phyloP scores from a whole-genome alignment of 495 filamentous ascomycete genomes.

The Lepraria neglecta region DNA sequence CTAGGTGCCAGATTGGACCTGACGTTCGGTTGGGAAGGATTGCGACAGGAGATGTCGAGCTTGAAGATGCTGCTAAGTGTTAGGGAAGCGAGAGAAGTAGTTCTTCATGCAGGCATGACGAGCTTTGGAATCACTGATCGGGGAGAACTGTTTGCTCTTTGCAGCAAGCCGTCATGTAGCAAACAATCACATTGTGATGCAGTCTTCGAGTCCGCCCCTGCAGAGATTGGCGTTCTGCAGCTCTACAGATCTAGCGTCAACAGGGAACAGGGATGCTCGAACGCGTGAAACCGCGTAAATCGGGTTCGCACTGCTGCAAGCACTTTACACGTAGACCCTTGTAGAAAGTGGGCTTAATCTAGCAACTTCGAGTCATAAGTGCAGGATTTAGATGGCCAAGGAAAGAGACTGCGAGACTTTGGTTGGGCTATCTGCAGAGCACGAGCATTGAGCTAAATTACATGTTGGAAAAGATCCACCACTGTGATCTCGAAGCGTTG shows the following conservation, averaged over 20 bases:
- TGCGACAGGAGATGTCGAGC: too few relatives aligned
- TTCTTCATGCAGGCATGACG: too few relatives aligned
- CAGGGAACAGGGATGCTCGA: slow-evolving; percentile 14
- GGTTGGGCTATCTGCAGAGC: neutral
- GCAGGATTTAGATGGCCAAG: neutral
- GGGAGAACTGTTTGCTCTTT: too few relatives aligned
- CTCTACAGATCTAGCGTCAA: slow-evolving; percentile 11
- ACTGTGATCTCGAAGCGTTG: neutral
- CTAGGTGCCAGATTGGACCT: too few relatives aligned
- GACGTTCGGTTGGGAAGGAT: too few relatives aligned
- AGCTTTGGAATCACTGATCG: too few relatives aligned
- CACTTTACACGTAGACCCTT: slow-evolving; percentile 22
- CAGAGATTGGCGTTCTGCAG: neutral
- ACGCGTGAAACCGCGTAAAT: slow-evolving; percentile 23
- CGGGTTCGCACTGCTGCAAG: slow-evolving; percentile 18
- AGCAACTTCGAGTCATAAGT: neutral
- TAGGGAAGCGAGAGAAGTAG: too few relatives aligned
- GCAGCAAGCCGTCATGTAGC: too few relatives aligned
- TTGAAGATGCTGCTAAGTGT: too few relatives aligned
- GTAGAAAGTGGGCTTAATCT: neutral
- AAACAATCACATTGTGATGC: too few relatives aligned
- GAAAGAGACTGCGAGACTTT: neutral
- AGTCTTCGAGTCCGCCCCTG: neutral
- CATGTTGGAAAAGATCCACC: neutral
- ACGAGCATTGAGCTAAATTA: neutral